These are phyloP conservation scores for Vanrija sp. DNA, from an alignment of 1,284 basidiomycete species.

Conservation along the genomic window DNA sequence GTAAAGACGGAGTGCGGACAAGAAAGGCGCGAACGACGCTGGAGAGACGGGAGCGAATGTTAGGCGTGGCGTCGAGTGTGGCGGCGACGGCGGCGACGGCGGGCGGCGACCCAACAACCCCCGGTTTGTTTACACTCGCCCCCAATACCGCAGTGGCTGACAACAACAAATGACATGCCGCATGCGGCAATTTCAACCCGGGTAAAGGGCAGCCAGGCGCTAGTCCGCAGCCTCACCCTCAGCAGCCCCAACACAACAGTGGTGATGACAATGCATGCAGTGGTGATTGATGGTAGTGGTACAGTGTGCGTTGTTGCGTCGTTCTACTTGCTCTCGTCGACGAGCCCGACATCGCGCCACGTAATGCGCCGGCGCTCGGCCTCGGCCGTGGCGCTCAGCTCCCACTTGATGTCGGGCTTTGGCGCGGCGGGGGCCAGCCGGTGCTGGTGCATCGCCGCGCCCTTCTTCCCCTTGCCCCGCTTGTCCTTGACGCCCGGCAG, in stretches of 20 bases:
- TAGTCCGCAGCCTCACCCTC: no score
- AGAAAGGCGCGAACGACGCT: not conserved
- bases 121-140: no score
- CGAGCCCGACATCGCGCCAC: not conserved
- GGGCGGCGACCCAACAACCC: no score
- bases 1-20: no score
- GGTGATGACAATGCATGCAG: not conserved
- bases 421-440: not conserved
- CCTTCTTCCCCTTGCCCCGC: constrained; percentile 14
- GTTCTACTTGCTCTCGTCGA: not conserved
- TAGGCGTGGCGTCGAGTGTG: not conserved
- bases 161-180: no score
- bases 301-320: not conserved
- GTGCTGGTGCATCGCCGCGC: not conserved
- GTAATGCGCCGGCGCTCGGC: not conserved
- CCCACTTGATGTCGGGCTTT: constrained; percentile 11
- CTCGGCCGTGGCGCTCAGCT: not conserved
- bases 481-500: constrained; percentile 39
- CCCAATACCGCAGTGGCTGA: no score
- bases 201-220: no score
- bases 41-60: not conserved
- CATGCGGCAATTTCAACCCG: no score
- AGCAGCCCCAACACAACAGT: no score
- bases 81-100: no score
- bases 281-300: not conserved